Evolutionary conservation across 1,139 yeast species (phyloP).

Genomic region (Yamadazyma atmosphaerica): DNA sequence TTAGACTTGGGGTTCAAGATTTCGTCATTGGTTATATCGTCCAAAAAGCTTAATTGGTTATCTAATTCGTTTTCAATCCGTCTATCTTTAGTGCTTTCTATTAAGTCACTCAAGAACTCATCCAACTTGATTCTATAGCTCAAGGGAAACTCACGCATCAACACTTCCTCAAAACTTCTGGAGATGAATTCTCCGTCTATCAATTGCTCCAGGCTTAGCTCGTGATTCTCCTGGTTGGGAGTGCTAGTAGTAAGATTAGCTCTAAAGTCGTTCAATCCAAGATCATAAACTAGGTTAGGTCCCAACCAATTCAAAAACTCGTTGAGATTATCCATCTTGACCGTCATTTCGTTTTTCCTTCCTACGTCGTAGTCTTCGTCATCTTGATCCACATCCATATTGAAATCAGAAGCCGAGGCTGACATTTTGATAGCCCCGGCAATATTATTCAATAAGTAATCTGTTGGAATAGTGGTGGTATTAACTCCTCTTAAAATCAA

Average conservation of each 20-base stretch:
- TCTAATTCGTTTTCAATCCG: constrained; percentile 23
- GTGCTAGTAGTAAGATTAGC: constrained; percentile 15
- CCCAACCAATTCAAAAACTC: constrained; percentile 36
- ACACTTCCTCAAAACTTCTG: constrained; percentile 13
- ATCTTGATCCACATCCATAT: constrained; percentile 38
- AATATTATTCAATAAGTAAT: constrained; percentile 42
- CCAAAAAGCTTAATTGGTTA: constrained; percentile 38
- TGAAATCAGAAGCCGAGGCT: constrained; percentile 24
- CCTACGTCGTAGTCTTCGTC: constrained; percentile 36
- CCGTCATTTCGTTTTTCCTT: constrained; percentile 32
- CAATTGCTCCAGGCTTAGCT: constrained; percentile 1
- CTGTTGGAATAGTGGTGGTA: constrained; percentile 56
- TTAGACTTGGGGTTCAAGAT: constrained; percentile 30
- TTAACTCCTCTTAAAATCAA: constrained; percentile 64
- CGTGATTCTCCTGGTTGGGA: constrained; percentile 9
- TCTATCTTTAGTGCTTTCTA: constrained; percentile 15
- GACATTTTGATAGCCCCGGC: constrained; percentile 20
- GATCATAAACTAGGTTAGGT: constrained; percentile 39
- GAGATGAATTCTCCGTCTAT: constrained; percentile 13
- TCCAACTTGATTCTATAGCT: constrained; percentile 32
- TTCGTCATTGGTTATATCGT: constrained; percentile 37
- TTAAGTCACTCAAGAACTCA: constrained; percentile 31
- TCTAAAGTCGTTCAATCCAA: constrained; percentile 27
- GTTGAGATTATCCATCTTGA: constrained; percentile 28
- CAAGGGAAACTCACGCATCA: constrained; percentile 31